Evolutionary conservation across 2,329 filamentous ascomycete species (phyloP).

Genomic region (Penicillium sp.): DNA sequence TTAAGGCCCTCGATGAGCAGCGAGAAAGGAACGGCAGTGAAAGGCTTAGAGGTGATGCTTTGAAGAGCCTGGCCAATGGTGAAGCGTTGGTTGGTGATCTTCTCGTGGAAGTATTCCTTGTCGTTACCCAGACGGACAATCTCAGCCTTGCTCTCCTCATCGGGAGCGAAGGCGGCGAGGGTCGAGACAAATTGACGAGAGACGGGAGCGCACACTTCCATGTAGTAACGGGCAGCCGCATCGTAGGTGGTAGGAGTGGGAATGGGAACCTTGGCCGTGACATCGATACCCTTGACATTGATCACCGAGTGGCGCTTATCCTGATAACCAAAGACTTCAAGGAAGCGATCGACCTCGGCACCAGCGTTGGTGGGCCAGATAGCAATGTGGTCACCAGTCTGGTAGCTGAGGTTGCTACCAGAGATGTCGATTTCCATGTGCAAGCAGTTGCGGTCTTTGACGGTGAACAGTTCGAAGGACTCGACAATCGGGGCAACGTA

Average conservation of each 20-base stretch:
- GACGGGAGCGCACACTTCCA: conserved; percentile 92
- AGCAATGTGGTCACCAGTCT: conserved; percentile 95
- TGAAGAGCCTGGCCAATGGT: conserved; percentile 87
- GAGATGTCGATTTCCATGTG: conserved; percentile 94
- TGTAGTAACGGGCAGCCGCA: conserved; percentile 87
- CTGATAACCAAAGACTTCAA: conserved; percentile 72
- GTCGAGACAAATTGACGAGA: conserved; percentile 92
- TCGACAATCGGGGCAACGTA: conserved; percentile 92
- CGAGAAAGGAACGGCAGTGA: conserved; percentile 86
- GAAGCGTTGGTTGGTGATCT: conserved; percentile 75
- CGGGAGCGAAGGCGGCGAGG: conserved; percentile 84
- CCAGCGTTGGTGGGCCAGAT: conserved; percentile 97
- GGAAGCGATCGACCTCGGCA: conserved; percentile 84
- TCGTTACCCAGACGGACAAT: conserved; percentile 86
- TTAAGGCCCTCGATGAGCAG: conserved; percentile 88
- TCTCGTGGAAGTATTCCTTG: conserved; percentile 91
- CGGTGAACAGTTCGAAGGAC: conserved; percentile 85
- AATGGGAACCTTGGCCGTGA: conserved; percentile 96
- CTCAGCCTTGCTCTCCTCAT: conserved; percentile 79
- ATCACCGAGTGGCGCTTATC: conserved; percentile 80
- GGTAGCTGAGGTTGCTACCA: conserved; percentile 85
- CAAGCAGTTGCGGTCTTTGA: conserved; percentile 88
- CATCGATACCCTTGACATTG: conserved; percentile 84
- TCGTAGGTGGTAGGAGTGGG: conserved; percentile 96
- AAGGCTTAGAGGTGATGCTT: conserved; percentile 70